A percentile compares a stretch with the other conserved stretches of the same genome.
Evolutionary conservation across 2,329 filamentous ascomycete genomes (phyloP).

Genomic region (Metarhizium rileyi): DNA sequence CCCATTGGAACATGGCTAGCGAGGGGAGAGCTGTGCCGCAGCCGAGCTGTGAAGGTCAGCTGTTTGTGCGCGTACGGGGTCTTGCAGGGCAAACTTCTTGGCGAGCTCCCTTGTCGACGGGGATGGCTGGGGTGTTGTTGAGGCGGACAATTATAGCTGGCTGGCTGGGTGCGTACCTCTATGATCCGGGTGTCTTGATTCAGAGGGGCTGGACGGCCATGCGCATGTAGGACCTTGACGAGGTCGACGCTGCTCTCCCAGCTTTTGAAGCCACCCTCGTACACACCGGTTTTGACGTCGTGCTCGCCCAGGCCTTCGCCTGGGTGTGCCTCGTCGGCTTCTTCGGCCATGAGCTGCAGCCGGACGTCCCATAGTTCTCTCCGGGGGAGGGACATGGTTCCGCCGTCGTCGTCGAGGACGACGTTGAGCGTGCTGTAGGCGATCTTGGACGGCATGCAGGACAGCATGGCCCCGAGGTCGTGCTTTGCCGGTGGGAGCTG

Average conservation of each 20-base stretch:
- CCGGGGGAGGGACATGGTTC: constrained; percentile 50
- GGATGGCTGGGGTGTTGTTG: too few relatives aligned
- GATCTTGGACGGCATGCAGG: constrained; percentile 60
- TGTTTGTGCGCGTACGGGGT: background rate
- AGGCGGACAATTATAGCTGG: too few relatives aligned
- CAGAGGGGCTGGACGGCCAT: constrained; percentile 24
- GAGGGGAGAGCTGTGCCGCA: constrained; percentile 70
- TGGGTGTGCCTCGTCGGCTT: constrained; percentile 27
- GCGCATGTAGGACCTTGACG: constrained; percentile 52
- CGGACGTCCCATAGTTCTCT: constrained; percentile 75
- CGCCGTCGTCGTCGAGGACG: constrained; percentile 44
- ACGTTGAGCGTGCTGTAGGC: constrained; percentile 56
- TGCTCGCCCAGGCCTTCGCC: constrained; percentile 49
- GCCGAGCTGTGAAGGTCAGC: constrained; percentile 47
- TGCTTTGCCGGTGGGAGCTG: constrained; percentile 46
- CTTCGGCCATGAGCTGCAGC: constrained; percentile 70
- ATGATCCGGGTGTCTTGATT: constrained; percentile 34
- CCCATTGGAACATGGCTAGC: constrained; percentile 59
- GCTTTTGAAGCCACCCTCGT: constrained; percentile 82
- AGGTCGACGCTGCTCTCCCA: constrained; percentile 82
- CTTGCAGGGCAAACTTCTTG: too few relatives aligned
- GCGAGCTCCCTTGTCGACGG: too few relatives aligned
- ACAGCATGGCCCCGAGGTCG: constrained; percentile 40
- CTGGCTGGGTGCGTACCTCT: constrained; percentile 36
- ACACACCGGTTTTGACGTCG: constrained; percentile 72